Evolutionary conservation across 768 basidiomycete species (phyloP).

Genomic region (Clitopilus hobsonii): DNA sequence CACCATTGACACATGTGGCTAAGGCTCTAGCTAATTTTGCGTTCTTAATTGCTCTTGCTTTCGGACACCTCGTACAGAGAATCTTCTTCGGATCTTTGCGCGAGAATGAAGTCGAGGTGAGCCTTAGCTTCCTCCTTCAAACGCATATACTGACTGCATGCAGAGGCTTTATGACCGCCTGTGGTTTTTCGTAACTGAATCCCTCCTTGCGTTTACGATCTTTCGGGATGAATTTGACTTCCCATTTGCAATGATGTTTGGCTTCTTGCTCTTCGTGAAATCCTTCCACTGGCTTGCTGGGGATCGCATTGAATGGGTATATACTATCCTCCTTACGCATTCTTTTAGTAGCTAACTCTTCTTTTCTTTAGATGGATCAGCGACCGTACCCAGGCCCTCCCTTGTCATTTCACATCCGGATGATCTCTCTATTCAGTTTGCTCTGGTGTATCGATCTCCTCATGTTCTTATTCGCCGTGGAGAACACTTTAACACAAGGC

Average conservation of each 20-base stretch:
- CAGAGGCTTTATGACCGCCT: constrained; percentile 93
- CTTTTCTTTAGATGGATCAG: constrained; percentile 87
- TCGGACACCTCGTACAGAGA: constrained; percentile 74
- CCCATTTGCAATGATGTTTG: constrained; percentile 92
- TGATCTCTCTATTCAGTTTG: constrained; percentile 68
- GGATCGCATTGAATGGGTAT: constrained; percentile 95
- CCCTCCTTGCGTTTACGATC: constrained; percentile 92
- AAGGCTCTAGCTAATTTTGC: constrained; percentile 92
- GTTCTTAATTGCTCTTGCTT: constrained; percentile 68
- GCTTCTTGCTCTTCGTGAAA: constrained; percentile 90
- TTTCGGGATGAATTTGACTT: constrained; percentile 94
- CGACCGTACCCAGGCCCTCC: constrained; percentile 83
- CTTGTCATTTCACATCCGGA: constrained; percentile 79
- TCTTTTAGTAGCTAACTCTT: constrained; percentile 6
- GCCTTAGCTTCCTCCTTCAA: constrained; percentile 11
- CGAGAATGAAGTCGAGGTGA: constrained; percentile 87
- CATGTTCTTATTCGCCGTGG: constrained; percentile 77
- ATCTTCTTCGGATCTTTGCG: constrained; percentile 91
- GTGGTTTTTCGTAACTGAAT: constrained; percentile 98
- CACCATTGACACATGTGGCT: constrained; percentile 1
- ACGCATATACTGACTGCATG: neutral
- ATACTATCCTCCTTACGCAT: constrained; percentile 1
- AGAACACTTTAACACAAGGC: constrained; percentile 73
- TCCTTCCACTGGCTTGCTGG: constrained; percentile 97
- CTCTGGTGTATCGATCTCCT: constrained; percentile 71